Conservation (phyloP, 2,329 filamentous ascomycete genomes). For the Ophiostoma himal-ulmi region DNA sequence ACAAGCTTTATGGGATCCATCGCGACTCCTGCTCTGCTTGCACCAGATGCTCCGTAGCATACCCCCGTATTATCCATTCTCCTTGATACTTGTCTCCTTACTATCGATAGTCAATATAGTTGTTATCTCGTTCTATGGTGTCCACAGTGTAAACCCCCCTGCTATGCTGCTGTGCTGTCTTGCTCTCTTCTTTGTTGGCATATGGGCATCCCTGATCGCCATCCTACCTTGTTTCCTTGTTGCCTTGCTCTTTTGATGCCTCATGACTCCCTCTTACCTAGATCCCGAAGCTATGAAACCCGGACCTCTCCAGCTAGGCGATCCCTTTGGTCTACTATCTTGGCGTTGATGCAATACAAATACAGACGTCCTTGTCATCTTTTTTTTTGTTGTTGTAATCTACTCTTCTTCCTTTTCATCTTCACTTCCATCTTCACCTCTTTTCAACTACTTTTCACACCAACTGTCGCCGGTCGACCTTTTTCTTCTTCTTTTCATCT, state of each 20-base stretch:
- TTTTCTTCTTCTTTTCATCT: conserved; percentile 32
- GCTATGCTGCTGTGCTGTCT: not conserved
- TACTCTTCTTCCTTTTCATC: not conserved
- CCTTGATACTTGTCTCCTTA: not conserved
- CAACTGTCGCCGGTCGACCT: conserved; percentile 48
- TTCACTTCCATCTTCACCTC: conserved; percentile 8
- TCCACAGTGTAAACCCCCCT: not conserved
- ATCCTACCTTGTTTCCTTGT: not conserved
- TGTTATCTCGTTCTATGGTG: no score
- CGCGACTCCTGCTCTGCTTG: not conserved
- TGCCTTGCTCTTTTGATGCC: not conserved
- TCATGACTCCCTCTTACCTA: not conserved
- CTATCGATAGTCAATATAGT: not conserved
- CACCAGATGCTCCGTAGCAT: conserved; percentile 4
- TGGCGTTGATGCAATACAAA: not conserved
- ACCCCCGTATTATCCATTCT: not conserved
- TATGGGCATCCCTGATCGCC: not conserved
- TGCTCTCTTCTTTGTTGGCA: not conserved
- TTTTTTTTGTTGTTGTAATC: not conserved
- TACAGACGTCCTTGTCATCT: not conserved
- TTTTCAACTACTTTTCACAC: conserved; percentile 14
- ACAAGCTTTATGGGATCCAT: conserved; percentile 6
- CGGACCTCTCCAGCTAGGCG: not conserved
- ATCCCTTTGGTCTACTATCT: not conserved
- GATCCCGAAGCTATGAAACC: not conserved